Evolutionary conservation across 306 rosid species (phyloP).

Genomic region (Acacia crassicarpa): DNA sequence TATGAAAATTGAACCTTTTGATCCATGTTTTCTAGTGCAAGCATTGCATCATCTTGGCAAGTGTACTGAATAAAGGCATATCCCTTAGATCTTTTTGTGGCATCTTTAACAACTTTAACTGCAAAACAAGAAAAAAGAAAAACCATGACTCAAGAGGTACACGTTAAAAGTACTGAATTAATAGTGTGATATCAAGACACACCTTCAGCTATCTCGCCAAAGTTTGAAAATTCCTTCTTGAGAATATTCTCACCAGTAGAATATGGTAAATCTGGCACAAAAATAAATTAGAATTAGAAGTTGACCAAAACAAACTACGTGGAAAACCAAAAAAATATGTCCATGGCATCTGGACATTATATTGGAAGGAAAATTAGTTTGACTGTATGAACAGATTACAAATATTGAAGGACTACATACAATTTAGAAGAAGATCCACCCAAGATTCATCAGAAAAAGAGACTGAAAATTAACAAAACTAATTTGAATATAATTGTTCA

Average conservation of each 20-base stretch:
- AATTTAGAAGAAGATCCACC: conserved; percentile 14
- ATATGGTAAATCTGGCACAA: conserved; percentile 78
- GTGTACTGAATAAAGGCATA: conserved; percentile 86
- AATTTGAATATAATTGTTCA: neutral
- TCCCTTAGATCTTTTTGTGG: conserved; percentile 64
- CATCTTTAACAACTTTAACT: conserved; percentile 70
- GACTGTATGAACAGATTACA: conserved; percentile 2
- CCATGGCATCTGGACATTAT: conserved; percentile 6
- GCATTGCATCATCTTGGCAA: conserved; percentile 76
- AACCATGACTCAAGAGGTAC: neutral
- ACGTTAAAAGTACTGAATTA: neutral
- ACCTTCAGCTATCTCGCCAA: conserved; percentile 91
- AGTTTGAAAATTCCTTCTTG: conserved; percentile 70
- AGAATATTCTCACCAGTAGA: conserved; percentile 58
- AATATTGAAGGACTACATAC: neutral
- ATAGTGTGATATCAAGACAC: conserved; percentile 12
- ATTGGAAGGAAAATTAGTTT: neutral
- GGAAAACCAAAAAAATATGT: conserved; percentile 4
- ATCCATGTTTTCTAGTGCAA: conserved; percentile 90
- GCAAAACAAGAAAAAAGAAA: conserved; percentile 16
- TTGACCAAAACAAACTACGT: neutral
- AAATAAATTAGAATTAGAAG: conserved; percentile 24
- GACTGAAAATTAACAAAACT: neutral
- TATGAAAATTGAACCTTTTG: conserved; percentile 55
- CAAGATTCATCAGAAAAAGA: conserved; percentile 9